Base-by-base conservation (phyloP, 257 asterid species). In the Salvia splendens region DNA sequence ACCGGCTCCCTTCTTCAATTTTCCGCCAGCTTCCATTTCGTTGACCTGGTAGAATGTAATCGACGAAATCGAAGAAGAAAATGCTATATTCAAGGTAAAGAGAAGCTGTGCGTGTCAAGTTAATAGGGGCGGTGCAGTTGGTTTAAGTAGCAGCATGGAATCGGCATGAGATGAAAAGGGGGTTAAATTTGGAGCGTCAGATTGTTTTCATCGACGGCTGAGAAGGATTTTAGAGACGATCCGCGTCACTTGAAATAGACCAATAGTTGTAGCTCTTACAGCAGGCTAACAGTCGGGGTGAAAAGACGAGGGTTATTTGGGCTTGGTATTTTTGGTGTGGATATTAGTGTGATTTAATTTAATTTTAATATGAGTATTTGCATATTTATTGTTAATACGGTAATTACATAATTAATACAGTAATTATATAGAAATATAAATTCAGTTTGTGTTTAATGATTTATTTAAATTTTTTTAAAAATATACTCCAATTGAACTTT, bases 1-100 rank as follows among this genome's bases (percentile, higher is more conserved):
- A 0, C 67, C 87, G 14, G 87, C 87, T 6, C 87, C 87, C 57
- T 82, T 82, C 78, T 83, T 83, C 59, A 66, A 40, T 64, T 80
- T 83, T 1, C 70, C 65, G 6, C 71, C 73, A 0, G 75, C 1
- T 5, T 74, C 82, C 78, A 79, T 79, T 73, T 64, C 57, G 59
- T 1, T 15, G 10, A 8, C 54, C 63, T 58, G 2, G 35, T 5
- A 6, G 35, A 6, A 33, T 24, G 42, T 9, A n/a, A 63, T 36
- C 38, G 51, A 59, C 6, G 7, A 11, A 6, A 8, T 6, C 11
- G 55, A 16, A 5, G 53, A 46, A 28, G 60, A 35, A 30, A 4
- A 49, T 15, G 12, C 47, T 64, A 5, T 12, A 5, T 41, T 56
- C 8, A 12, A 15, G 63, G 59, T 2, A 1, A 24, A 24, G 35